A percentile compares a stretch with the other conserved stretches of the same genome.
phyloP scores from a whole-genome alignment of 139 green algal species.

The Dunaliella primolecta region DNA sequence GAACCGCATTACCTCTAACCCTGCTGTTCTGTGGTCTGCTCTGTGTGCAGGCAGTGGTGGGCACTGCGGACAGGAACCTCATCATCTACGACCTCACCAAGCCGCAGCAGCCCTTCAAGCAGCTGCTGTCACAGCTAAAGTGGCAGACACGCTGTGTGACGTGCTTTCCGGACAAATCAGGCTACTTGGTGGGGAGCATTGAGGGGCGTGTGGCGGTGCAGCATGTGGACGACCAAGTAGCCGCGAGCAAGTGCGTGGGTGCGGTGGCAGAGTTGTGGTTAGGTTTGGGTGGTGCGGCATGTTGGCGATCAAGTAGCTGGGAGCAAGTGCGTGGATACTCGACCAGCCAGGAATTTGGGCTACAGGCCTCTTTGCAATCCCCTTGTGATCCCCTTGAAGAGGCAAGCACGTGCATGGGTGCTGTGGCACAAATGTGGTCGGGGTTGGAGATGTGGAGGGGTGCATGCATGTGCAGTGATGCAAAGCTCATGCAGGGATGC shows the following conservation, averaged over 20 bases:
- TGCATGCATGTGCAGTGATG: no score
- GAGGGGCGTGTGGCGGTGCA: constrained; percentile 96
- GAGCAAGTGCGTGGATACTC: no score
- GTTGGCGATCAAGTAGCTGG: no score
- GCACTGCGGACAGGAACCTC: constrained; percentile 74
- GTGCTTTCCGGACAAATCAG: constrained; percentile 84
- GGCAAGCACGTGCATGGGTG: no score
- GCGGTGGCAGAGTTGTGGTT: background rate
- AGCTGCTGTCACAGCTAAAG: constrained; percentile 88
- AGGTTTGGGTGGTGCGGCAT: background rate
- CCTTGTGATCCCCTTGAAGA: no score
- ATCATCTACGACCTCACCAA: constrained; percentile 60
- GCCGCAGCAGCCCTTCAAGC: constrained; percentile 68
- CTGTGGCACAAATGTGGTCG: no score
- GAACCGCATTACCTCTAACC: no score
- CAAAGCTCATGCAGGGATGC: no score
- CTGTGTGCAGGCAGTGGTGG: constrained; percentile 64
- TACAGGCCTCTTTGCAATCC: no score
- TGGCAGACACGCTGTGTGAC: constrained; percentile 92
- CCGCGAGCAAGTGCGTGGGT: background rate
- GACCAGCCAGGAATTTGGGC: no score
- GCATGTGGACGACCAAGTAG: constrained; percentile 83
- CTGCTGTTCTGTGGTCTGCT: no score
- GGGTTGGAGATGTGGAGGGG: no score
- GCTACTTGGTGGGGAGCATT: constrained; percentile 88